Evolutionary conservation across 148 eudicot genomes (phyloP).

Genomic region (Rhododendron simsii): DNA sequence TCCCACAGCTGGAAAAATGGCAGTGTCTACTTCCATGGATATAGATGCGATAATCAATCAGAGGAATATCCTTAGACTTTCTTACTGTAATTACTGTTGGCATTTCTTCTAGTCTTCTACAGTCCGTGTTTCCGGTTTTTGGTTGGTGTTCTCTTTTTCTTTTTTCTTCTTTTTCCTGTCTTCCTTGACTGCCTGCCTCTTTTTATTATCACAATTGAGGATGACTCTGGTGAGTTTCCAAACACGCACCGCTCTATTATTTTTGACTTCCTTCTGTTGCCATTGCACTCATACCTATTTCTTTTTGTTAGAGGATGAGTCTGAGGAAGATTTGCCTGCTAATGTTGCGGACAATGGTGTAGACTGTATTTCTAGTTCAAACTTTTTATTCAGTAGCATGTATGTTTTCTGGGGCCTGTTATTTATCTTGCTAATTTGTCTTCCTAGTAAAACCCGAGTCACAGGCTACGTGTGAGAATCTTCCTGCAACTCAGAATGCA

Average conservation of each 20-base stretch:
- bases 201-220: slow-evolving; percentile 19
- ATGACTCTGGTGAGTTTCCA: slow-evolving; percentile 29
- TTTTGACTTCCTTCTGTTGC: not conserved
- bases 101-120: not conserved
- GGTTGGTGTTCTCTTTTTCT: not conserved
- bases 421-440: not conserved
- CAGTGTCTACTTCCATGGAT: slow-evolving; percentile 66
- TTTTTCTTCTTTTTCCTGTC: not conserved
- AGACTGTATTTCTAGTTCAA: not conserved
- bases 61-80: slow-evolving; percentile 45
- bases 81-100: not conserved
- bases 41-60: slow-evolving; percentile 32
- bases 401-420: not conserved
- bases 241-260: not conserved
- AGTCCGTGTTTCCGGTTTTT: not conserved
- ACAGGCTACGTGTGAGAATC: slow-evolving; percentile 22
- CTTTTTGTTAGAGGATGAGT: slow-evolving; percentile 7
- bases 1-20: slow-evolving; percentile 77
- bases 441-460: slow-evolving; percentile 31
- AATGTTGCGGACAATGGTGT: slow-evolving; percentile 25
- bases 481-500: slow-evolving; percentile 26
- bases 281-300: not conserved
- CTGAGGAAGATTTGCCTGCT: slow-evolving; percentile 38
- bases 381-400: not conserved
- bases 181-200: slow-evolving; percentile 25